A percentile compares a stretch with the other conserved stretches of the same genome.
These are phyloP conservation scores for Heliocybe sulcata DNA, from an alignment of 1,284 basidiomycete genomes.

Conservation along the genomic window DNA sequence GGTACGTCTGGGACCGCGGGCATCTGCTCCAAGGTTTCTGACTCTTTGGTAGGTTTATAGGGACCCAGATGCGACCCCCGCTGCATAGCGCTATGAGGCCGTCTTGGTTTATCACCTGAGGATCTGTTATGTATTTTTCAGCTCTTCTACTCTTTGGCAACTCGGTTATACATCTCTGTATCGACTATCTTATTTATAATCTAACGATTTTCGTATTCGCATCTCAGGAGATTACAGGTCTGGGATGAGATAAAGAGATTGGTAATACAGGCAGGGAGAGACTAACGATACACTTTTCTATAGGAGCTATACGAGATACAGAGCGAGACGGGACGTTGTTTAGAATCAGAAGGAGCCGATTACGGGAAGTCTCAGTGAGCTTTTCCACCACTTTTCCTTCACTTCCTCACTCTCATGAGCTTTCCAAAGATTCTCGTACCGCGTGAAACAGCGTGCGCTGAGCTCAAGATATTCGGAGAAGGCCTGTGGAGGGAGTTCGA, in stretches of 20 bases:
- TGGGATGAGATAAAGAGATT: neutral
- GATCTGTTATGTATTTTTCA: neutral
- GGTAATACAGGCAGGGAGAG: neutral
- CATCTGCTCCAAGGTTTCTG: conserved; percentile 1
- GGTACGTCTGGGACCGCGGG: conserved; percentile 29
- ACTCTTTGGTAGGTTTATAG: conserved; percentile 51
- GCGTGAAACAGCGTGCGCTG: conserved; percentile 37
- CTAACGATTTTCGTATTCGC: conserved; percentile 12
- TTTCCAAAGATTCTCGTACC: conserved; percentile 38
- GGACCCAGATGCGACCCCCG: conserved; percentile 56
- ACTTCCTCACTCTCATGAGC: neutral
- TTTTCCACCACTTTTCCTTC: neutral
- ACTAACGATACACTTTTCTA: conserved; percentile 3
- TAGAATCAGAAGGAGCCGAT: neutral
- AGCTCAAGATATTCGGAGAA: conserved; percentile 48
- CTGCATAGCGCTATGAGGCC: conserved; percentile 30
- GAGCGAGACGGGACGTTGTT: neutral
- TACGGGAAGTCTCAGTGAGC: neutral
- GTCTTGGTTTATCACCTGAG: neutral
- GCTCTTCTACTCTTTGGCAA: neutral
- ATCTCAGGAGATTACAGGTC: neutral
- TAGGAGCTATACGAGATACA: neutral
- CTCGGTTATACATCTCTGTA: conserved; percentile 5
- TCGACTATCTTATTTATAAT: conserved; percentile 10
- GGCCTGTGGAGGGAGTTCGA: conserved; percentile 50